Conservation (phyloP, 2,329 filamentous ascomycete species). For the Diaporthe citri region DNA sequence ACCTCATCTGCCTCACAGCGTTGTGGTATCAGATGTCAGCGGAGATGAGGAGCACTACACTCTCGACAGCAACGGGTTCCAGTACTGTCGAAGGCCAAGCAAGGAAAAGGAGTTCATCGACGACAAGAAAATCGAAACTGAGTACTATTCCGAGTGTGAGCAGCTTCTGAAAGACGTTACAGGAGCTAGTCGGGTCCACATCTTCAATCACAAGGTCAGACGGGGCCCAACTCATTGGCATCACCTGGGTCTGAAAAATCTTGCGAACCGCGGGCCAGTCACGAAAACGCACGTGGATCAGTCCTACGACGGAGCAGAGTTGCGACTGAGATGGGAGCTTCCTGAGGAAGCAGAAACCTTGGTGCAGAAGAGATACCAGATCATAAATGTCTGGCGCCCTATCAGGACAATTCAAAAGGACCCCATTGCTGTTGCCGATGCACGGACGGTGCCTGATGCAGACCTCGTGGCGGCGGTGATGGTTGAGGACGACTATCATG, state of each 20-base stretch:
- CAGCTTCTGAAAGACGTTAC: constrained; percentile 73
- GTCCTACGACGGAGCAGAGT: constrained; percentile 45
- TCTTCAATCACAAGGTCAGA: constrained; percentile 64
- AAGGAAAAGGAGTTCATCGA: constrained; percentile 69
- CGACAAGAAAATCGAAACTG: constrained; percentile 43
- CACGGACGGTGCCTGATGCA: constrained; percentile 51
- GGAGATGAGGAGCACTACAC: constrained; percentile 76
- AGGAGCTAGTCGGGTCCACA: constrained; percentile 24
- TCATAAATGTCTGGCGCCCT: constrained; percentile 62
- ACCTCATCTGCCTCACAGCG: constrained; percentile 70
- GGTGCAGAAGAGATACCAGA: constrained; percentile 53
- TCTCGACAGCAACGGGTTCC: constrained; percentile 66
- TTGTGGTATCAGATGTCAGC: constrained; percentile 66
- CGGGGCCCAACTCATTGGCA: constrained; percentile 67
- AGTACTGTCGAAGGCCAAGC: constrained; percentile 63
- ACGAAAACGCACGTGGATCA: constrained; percentile 63
- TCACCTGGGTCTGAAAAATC: constrained; percentile 73
- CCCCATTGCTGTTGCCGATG: constrained; percentile 56
- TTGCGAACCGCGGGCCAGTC: constrained; percentile 66
- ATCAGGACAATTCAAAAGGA: constrained; percentile 60
- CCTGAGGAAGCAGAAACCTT: constrained; percentile 43
- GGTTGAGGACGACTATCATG: constrained; percentile 47
- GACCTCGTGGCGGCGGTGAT: constrained; percentile 56
- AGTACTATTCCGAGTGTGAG: constrained; percentile 4
- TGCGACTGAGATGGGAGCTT: constrained; percentile 43